Conservation (phyloP, 78 protist genomes). For the Speleostelium caveatum region DNA sequence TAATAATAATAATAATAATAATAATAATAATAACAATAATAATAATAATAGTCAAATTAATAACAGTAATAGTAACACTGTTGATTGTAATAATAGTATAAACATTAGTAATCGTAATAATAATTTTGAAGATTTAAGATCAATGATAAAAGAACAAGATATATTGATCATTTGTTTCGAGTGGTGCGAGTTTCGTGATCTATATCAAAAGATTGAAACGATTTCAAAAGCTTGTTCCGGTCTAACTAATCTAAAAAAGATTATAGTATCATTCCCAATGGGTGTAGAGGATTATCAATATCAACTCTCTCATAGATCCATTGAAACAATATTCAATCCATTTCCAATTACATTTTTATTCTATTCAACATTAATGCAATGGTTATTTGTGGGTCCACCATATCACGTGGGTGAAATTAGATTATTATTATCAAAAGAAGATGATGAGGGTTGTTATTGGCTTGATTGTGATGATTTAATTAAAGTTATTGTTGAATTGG, state of each 20-base stretch:
- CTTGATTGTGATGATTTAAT: constrained; percentile 68
- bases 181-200: constrained; percentile 43
- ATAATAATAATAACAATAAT: not conserved
- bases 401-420: not conserved
- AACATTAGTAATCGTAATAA: not conserved
- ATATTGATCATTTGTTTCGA: constrained; percentile 36
- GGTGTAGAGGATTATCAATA: constrained; percentile 53
- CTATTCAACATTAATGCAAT: constrained; percentile 70
- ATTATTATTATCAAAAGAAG: not conserved
- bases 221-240: not conserved
- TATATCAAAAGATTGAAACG: constrained; percentile 6
- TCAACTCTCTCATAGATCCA: not conserved
- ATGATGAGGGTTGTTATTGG: constrained; percentile 71
- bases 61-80: not conserved
- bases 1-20: not conserved
- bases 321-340: constrained; percentile 58
- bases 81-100: not conserved
- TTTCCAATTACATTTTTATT: constrained; percentile 32
- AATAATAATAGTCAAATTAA: too few species aligned
- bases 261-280: constrained; percentile 37
- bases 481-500: constrained; percentile 43
- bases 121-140: not conserved
- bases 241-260: not conserved
- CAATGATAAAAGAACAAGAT: constrained; percentile 5
- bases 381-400: constrained; percentile 73